These are phyloP conservation scores for Exophiala sideris DNA, from an alignment of 2,329 filamentous ascomycete species.

Conservation along the genomic window DNA sequence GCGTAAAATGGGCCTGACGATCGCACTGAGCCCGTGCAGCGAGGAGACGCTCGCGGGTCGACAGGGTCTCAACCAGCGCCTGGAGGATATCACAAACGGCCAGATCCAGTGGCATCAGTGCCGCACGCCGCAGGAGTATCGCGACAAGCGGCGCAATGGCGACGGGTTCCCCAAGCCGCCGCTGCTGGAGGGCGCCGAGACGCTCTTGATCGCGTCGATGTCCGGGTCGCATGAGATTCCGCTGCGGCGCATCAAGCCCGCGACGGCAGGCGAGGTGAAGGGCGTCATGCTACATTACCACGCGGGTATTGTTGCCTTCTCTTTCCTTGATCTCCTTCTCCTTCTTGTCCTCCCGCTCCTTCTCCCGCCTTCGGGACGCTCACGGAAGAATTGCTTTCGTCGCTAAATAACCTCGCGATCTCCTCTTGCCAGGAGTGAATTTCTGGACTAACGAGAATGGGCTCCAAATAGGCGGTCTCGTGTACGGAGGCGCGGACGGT, in stretches of 20 bases:
- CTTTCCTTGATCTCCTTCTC: no score
- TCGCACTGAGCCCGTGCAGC: no score
- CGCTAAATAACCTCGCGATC: not conserved
- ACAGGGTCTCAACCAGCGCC: no score
- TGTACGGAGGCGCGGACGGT: not conserved
- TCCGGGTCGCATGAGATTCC: not conserved
- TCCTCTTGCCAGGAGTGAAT: not conserved
- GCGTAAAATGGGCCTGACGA: no score
- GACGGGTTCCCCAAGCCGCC: not conserved
- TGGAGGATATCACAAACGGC: no score
- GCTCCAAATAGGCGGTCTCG: not conserved
- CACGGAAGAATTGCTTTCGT: no score
- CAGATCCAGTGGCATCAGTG: no score
- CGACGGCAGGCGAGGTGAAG: not conserved
- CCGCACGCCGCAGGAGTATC: constrained; percentile 38
- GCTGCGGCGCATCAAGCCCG: not conserved
- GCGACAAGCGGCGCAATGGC: not conserved
- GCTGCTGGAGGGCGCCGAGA: not conserved
- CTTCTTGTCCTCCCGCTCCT: no score
- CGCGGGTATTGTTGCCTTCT: not conserved
- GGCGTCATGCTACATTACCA: not conserved
- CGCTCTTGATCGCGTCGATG: not conserved
- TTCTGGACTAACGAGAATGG: not conserved
- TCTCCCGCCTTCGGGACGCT: no score
- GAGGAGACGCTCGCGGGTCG: no score